A percentile compares a stretch with the other conserved stretches of the same genome.
Conservation (phyloP, 1,284 basidiomycete genomes). For the Marasmius fiardii region DNA sequence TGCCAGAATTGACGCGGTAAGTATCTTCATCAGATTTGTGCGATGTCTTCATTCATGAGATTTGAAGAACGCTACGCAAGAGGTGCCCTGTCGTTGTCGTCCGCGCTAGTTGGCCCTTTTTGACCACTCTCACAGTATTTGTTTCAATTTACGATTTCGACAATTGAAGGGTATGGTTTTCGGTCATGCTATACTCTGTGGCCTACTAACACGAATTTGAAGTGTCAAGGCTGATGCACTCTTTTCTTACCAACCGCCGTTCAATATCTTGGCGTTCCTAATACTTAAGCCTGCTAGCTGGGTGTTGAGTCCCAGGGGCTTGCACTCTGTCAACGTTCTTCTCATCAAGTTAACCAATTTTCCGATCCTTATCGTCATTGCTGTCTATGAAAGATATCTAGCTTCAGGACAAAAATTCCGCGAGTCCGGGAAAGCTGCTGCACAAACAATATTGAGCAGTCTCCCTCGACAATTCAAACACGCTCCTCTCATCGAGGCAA, state of each 20-base stretch:
- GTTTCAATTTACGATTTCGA: constrained; percentile 84
- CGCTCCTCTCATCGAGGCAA: constrained; percentile 67
- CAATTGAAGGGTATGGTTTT: constrained; percentile 75
- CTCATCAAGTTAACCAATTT: constrained; percentile 80
- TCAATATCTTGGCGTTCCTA: constrained; percentile 76
- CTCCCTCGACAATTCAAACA: constrained; percentile 68
- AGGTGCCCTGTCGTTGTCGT: constrained; percentile 42
- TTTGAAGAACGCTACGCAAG: constrained; percentile 74
- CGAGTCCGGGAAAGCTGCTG: constrained; percentile 46
- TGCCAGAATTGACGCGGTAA: constrained; percentile 71
- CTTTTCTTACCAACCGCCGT: constrained; percentile 89
- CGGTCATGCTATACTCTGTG: constrained; percentile 1
- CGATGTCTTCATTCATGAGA: constrained; percentile 4
- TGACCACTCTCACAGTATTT: constrained; percentile 54
- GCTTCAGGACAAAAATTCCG: constrained; percentile 45
- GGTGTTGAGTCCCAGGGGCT: constrained; percentile 63
- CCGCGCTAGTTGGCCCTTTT: constrained; percentile 9
- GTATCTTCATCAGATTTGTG: constrained; percentile 25
- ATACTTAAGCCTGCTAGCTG: constrained; percentile 77
- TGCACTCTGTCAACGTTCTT: constrained; percentile 82
- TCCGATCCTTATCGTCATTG: constrained; percentile 76
- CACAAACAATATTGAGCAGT: constrained; percentile 55
- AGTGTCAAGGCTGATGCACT: constrained; percentile 86
- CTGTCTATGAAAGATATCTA: constrained; percentile 76
- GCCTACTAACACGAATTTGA: background rate